These are phyloP conservation scores for Aspergillus unguis DNA, from an alignment of 2,329 filamentous ascomycete genomes.

Conservation along the genomic window DNA sequence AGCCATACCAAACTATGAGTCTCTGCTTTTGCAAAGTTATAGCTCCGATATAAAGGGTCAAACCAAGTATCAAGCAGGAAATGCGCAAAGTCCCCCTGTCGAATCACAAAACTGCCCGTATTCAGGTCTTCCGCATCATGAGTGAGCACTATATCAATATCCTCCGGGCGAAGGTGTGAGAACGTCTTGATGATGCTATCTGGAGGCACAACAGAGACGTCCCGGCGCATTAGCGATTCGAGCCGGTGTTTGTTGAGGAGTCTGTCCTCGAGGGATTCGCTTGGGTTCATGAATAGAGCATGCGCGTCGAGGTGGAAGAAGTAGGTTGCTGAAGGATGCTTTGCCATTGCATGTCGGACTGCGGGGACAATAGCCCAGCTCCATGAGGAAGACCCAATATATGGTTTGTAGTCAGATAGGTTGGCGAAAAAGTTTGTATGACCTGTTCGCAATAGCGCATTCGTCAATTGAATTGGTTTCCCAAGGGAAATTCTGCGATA, in stretches of 20 bases:
- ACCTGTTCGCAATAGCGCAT: conserved; percentile 50
- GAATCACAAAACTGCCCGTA: conserved; percentile 72
- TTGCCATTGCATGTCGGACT: conserved; percentile 80
- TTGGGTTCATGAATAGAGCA: conserved; percentile 82
- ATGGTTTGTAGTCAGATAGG: conserved; percentile 64
- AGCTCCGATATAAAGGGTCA: conserved; percentile 86
- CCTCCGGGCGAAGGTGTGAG: conserved; percentile 68
- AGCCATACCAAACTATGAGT: conserved; percentile 77
- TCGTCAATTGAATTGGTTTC: not conserved
- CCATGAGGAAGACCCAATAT: conserved; percentile 40
- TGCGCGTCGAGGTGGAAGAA: conserved; percentile 87
- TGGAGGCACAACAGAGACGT: conserved; percentile 83
- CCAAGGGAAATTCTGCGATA: not conserved
- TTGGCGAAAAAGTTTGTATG: conserved; percentile 82
- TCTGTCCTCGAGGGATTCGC: conserved; percentile 64
- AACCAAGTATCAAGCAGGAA: conserved; percentile 96
- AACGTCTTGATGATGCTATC: conserved; percentile 98
- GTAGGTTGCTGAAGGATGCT: conserved; percentile 71
- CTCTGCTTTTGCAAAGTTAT: conserved; percentile 96
- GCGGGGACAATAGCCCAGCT: conserved; percentile 70
- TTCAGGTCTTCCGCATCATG: conserved; percentile 80
- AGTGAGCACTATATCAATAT: conserved; percentile 77
- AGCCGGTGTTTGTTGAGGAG: conserved; percentile 66
- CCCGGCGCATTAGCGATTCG: conserved; percentile 76
- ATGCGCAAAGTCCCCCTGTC: conserved; percentile 83